Base-by-base conservation (phyloP, 2,329 filamentous ascomycete genomes). In the Juglanconis oblonga region DNA sequence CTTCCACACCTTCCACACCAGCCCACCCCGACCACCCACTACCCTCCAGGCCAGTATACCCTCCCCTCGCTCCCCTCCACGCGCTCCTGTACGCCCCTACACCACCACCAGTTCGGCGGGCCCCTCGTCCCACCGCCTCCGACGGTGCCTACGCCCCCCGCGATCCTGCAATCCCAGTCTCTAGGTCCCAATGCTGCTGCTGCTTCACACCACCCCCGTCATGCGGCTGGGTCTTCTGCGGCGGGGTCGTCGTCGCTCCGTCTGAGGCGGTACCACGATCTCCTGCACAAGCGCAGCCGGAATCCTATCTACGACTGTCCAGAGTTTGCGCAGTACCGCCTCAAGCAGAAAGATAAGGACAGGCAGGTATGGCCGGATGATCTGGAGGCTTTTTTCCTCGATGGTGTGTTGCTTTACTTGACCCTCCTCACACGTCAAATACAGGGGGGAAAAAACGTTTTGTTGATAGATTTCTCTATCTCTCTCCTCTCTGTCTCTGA, bases 301-400 rank as follows among this genome's bases (percentile, higher is more conserved):
- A 87, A 88, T 72, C 85, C 86, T 50, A 81, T 88, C 66, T 85
- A 85, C 67, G 79, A 82, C 59, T 85, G 84, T 65, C 80, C 81
- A 14, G 81, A 86, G 63, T 89, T 89, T 67, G 80, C 83, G 61
- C 83, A 86, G 66, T 89, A 89, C 72, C 82, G 87, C 66, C 81
- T 82, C 69, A 83, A 86, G 70, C 86, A 88, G 72, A 81, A 79
- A 63, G 83, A 86, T 72, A 87, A 87, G 70, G 83, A 85, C 60
- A 79, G 87, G 67, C 78, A 81, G 62, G 84, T 81, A 71, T 83
- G 87, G 87, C 77, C 87, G 57, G 78, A 85, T 3, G 80, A 84
- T 65, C 77, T 89, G 8, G 87, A 89, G 69, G 79, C 84, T 76
- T 83, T 85, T 38, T 89, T 89, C 67, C 80, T 89, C 62, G 86